Percentiles rank a stretch among this genome's conserved stretches.
These are phyloP conservation scores for Magnusiomyces tetraspermus DNA, from an alignment of 1,139 yeast genomes.

Conservation along the genomic window DNA sequence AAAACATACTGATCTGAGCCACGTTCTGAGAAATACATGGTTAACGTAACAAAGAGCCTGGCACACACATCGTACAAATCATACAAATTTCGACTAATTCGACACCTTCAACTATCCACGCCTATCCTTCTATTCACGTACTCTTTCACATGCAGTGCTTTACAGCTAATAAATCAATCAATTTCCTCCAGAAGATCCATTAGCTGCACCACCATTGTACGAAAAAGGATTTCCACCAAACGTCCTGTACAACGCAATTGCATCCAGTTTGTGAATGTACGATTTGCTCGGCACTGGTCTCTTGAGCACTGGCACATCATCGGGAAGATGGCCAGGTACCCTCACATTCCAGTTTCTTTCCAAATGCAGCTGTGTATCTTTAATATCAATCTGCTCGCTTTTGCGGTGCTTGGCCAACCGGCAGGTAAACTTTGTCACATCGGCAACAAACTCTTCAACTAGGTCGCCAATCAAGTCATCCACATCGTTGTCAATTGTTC, in stretches of 20 bases:
- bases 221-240: slow-evolving; percentile 21
- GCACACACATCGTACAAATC: too few relatives aligned
- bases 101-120: too few relatives aligned
- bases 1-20: too few relatives aligned
- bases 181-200: neutral
- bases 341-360: slow-evolving; percentile 95
- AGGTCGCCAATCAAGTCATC: slow-evolving; percentile 82
- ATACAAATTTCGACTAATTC: too few relatives aligned
- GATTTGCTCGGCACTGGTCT: slow-evolving; percentile 68
- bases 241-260: slow-evolving; percentile 41
- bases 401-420: slow-evolving; percentile 90
- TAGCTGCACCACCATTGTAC: neutral
- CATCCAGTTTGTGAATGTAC: slow-evolving; percentile 61
- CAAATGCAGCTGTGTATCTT: slow-evolving; percentile 82
- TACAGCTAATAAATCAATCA: too few relatives aligned
- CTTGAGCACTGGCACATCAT: slow-evolving; percentile 77
- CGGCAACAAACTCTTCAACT: slow-evolving; percentile 93
- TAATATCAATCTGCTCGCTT: slow-evolving; percentile 77
- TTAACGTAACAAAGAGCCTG: too few relatives aligned
- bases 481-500: slow-evolving; percentile 81
- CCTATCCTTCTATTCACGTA: too few relatives aligned
- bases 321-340: slow-evolving; percentile 78
- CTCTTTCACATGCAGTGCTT: too few relatives aligned
- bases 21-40: too few relatives aligned
- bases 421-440: slow-evolving; percentile 88